Evolutionary conservation across 495 filamentous ascomycete genomes (phyloP), one percentile per base, ranked within the genome.

Genomic region (Neurospora sp.): DNA sequence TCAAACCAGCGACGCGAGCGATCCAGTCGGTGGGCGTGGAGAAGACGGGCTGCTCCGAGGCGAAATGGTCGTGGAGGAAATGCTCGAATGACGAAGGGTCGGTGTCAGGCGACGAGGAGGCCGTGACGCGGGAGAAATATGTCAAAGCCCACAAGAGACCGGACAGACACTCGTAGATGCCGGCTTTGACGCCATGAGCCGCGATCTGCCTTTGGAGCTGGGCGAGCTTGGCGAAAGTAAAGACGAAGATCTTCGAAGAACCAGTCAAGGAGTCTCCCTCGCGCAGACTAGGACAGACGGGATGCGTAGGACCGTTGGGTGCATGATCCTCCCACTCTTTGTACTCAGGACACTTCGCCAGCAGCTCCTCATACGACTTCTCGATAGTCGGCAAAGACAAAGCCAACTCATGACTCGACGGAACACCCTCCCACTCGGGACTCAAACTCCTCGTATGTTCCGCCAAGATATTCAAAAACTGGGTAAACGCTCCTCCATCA

Each of bases 401-500:
- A 16, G 5, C 23, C 20, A 62, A 27, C 6, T 62, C 54, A 62
- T 62, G 54, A 1, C 27, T 23, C 23, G 5, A 0, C 2, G 54
- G 54, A 7, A 31, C 0, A 11, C 5, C 20, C 5, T 54, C 46
- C 46, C 46, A 62, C 2, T 1, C 4, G 2, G 11, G 23, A 35
- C 12, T 31, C 54, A 9, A 18, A 18, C 6, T 18, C 23, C 12
- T 16, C 54, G 54, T 31, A 16, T 62, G 12, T 1, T 62, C 54
- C 2, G 54, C 54, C 27, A 62, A 9, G 2, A 62, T 14, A 3
- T 62, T 31, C 27, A 62, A 35, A 3, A 35, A 16, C 54, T 18
- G 23, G 2, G 54, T 62, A 18, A 62, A 62, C 5, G 20, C 20
- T 9, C 86, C 69, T 81, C 81, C 80, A 69, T 82, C 81, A 39